Evolutionary conservation across 139 green algal species (phyloP).

Genomic region (Coccomyxa sp.): DNA sequence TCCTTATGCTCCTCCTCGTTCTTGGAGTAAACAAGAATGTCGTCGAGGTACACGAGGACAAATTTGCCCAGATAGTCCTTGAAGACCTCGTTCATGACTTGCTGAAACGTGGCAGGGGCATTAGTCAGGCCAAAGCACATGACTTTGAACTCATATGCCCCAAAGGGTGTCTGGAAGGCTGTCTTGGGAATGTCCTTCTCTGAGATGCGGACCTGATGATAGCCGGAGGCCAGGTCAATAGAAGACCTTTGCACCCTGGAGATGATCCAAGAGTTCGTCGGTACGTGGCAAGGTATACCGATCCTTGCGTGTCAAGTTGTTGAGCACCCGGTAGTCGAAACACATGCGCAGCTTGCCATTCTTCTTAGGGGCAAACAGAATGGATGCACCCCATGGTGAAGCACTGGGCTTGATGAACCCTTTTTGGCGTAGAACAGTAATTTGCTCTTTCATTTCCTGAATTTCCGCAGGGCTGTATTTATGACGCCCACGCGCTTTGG

Average conservation of each 20-base stretch:
- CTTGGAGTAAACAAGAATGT: constrained; percentile 26
- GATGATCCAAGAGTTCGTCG: constrained; percentile 22
- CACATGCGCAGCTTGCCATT: constrained; percentile 10
- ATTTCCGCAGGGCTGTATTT: neutral
- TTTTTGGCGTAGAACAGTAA: neutral
- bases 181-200: neutral
- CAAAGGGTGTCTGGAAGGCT: constrained; percentile 27
- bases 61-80: constrained; percentile 17
- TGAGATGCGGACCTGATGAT: constrained; percentile 19
- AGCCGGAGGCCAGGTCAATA: constrained; percentile 31
- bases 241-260: constrained; percentile 16
- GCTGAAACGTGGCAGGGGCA: constrained; percentile 39
- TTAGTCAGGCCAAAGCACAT: constrained; percentile 44
- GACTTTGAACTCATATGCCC: constrained; percentile 37
- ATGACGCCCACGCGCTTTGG: too few relatives aligned
- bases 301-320: constrained; percentile 20
- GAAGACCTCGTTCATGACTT: constrained; percentile 38
- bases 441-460: neutral
- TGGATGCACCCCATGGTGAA: constrained; percentile 28
- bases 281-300: constrained; percentile 15
- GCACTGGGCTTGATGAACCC: constrained; percentile 15
- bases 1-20: constrained; percentile 31
- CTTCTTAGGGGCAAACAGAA: constrained; percentile 35
- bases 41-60: constrained; percentile 32
- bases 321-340: constrained; percentile 16